Base-by-base conservation (phyloP, 139 green algal genomes). In the Volvox africanus region DNA sequence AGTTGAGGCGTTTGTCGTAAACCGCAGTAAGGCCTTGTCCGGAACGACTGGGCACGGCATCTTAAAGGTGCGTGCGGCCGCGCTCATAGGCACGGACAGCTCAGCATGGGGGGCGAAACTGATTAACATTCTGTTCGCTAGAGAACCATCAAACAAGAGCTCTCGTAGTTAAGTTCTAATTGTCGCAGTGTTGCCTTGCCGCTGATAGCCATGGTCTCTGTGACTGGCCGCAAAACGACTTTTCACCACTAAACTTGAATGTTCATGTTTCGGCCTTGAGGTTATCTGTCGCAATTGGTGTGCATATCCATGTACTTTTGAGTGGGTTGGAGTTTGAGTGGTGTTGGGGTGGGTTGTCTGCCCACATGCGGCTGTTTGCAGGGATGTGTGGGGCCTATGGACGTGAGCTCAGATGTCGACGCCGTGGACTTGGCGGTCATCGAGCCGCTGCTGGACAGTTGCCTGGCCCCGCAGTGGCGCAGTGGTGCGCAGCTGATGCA, bases 1-100 rank as follows among this genome's bases (percentile, higher is more conserved):
- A 91, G 87, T 91, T 2, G 87, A 91, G 24, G 17, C 71, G 0
- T 91, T 86, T 21, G 26, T 91, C 2, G 76, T 91, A 0, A 33
- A n/a, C 14, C 35, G 76, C 24, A 91, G 87, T 61, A 90, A 90
- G 73, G 50, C 69, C 36, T 35, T 84, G 18, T 22, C 61, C 32
- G n/a, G 55, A 77, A 33, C 61, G 28, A n/a, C 50, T 24, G 32
- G 32, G 26, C 55, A 86, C 50, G 80, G 80, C 80, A 37, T n/a
- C 26, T 18, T 28, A 20, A n/a, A 86, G 81, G 81, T 77, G 28
- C 36, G 16, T 79, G 44, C 44, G 44, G 44, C 44, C 44, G 44
- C 9, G 9, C 44, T 55, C 44, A 55, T 55, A 55, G n/a, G 44
- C 44, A 55, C 9, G 44, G 44, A 55, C 44, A 55, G 44, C 44